Base-by-base conservation (phyloP, 164 flowering plant genomes). In the Tetrastigma voinierianum region DNA sequence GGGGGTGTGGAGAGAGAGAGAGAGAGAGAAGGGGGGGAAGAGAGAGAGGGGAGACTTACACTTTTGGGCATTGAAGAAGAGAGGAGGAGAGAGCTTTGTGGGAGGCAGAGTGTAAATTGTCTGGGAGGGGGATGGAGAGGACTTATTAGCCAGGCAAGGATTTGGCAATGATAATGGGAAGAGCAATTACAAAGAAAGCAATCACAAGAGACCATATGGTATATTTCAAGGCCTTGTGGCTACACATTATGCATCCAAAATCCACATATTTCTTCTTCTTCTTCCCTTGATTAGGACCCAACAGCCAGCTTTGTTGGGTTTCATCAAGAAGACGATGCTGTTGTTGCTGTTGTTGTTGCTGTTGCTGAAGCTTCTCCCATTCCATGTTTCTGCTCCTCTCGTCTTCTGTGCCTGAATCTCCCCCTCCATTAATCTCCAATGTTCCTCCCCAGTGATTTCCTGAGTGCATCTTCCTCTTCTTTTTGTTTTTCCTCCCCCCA, bases 21-120 rank as follows among this genome's bases (percentile, higher is more conserved):
- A n/a, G n/a, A n/a, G n/a, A n/a, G n/a, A n/a, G n/a, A n/a, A n/a
- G n/a, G n/a, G n/a, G n/a, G n/a, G n/a, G n/a, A 32, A 32, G 6
- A 32, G 8, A 32, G 40, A 7, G 6, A 32, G 20, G 6, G 9
- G 43, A 32, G 25, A 64, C 96, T 71, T 84, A 88, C 98, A 89
- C 68, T 84, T 87, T 59, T 93, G 98, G 61, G 96, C 96, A 48
- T 93, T 82, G 87, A 93, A 90, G 84, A 93, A 93, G 46, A 79
- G 78, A n/a, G n/a, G n/a, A n/a, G n/a, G n/a, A n/a, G 57, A 93
- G 91, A 9, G 93, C 90, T 67, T 83, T 86, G 53, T 74, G 80
- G 40, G 90, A 87, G n/a, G 96, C 98, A 40, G 60, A n/a, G 91
- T 72, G 82, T 90, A 93, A n/a, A 18, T 83, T 68, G 66, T 90